Base-by-base conservation (phyloP, 2,329 filamentous ascomycete genomes). In the Huntiella decipiens region DNA sequence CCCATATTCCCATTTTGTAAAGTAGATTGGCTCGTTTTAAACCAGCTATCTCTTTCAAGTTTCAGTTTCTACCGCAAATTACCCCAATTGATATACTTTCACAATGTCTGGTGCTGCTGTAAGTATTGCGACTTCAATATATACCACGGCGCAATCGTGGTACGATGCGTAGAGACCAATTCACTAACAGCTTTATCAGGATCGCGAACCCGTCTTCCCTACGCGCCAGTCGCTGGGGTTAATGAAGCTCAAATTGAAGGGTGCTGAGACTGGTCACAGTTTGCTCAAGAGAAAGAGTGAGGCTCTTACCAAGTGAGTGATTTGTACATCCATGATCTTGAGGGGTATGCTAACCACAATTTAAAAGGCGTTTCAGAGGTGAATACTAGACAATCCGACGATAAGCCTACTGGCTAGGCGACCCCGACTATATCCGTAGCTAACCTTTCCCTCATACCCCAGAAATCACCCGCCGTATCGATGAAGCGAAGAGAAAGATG, bases 401-500 rank as follows among this genome's bases (percentile, higher is more conserved):
- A 40, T 17, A 28, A 17, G 35, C 17, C 31, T 31, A 31, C n/a
- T n/a, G 6, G n/a, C 12, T 8, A 28, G 22, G 22, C 37, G 13
- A 39, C 35, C 10, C 4, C 12, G 31, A n/a, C 8, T 19, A 39
- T 38, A 17, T 12, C 17, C 16, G 33, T 22, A 16, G 41, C 32
- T 38, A 38, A 48, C 35, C 11, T 45, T 35, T 11, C 13, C 16
- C 36, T 10, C 34, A 15, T 38, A 10, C 33, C 15, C 53, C 60
- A 84, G 91, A 98, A 57, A 98, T 98, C 57, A 95, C 91, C 43
- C 77, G 79, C 61, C 82, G 91, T 58, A 98, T 98, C 63, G 88
- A 98, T 66, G 91, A 98, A 63, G 91, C 91, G 37, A 98, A 98
- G 66, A 82, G 87, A 56, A 98, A 98, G 69, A 98, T 98, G 88